Conservation (phyloP, 2,329 filamentous ascomycete genomes). For the Fusarium sarcochroum region DNA sequence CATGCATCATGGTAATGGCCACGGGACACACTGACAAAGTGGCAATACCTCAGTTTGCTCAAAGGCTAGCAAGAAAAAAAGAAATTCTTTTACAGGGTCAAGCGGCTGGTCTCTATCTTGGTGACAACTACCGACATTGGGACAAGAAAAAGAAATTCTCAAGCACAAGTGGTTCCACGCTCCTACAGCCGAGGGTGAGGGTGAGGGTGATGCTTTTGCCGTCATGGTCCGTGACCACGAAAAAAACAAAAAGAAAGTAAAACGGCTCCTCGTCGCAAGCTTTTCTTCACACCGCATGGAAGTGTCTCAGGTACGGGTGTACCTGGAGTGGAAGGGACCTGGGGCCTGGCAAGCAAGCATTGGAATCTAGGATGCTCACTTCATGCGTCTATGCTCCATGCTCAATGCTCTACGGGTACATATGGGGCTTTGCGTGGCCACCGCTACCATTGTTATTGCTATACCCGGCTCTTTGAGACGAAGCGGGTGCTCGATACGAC, state of each 20-base stretch:
- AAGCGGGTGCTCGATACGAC: slow-evolving; percentile 37
- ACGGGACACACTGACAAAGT: slow-evolving; percentile 13
- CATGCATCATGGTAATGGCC: slow-evolving; percentile 16
- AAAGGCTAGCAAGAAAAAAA: slow-evolving; percentile 7
- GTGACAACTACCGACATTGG: slow-evolving; percentile 45
- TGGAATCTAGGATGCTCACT: slow-evolving; percentile 25
- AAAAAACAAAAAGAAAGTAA: slow-evolving; percentile 39
- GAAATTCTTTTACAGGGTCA: slow-evolving; percentile 12
- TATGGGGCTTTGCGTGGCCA: slow-evolving; percentile 22
- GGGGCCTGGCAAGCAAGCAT: slow-evolving; percentile 25
- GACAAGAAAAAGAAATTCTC: slow-evolving; percentile 41
- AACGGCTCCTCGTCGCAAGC: slow-evolving; percentile 31
- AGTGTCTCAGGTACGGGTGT: slow-evolving; percentile 39
- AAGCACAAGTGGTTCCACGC: slow-evolving; percentile 38
- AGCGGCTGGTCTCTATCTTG: slow-evolving; percentile 17
- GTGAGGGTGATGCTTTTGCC: slow-evolving; percentile 27
- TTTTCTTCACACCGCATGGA: slow-evolving; percentile 34
- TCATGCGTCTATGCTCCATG: slow-evolving; percentile 35
- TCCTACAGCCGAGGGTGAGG: slow-evolving; percentile 24
- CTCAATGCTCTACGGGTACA: slow-evolving; percentile 5
- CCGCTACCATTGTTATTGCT: too few relatives aligned
- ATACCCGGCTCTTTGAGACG: slow-evolving; percentile 18
- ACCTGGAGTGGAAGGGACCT: slow-evolving; percentile 20
- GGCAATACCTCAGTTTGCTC: slow-evolving; percentile 35
- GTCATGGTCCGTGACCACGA: slow-evolving; percentile 29